Evolutionary conservation across 768 basidiomycete species (phyloP).

Genomic region (Piloderma croceum): DNA sequence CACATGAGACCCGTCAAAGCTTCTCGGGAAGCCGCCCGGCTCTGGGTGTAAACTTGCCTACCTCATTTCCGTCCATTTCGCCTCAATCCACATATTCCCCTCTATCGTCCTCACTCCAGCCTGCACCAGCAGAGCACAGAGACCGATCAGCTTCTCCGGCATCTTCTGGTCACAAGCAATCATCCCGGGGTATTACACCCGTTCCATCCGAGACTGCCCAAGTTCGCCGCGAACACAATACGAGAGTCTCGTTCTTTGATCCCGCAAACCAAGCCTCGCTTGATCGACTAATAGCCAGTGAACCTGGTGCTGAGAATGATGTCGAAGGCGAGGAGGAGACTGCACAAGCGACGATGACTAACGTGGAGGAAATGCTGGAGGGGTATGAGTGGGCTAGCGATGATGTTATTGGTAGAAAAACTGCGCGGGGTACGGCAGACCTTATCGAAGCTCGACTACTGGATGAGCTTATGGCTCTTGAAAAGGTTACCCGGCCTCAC

Average conservation of each 20-base stretch:
- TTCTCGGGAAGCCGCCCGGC: no score
- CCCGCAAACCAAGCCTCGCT: slow-evolving; percentile 68
- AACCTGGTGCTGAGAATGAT: slow-evolving; percentile 27
- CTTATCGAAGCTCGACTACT: slow-evolving; percentile 85
- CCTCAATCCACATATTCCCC: no score
- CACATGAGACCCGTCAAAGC: no score
- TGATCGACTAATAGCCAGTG: slow-evolving; percentile 58
- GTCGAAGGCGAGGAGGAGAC: slow-evolving; percentile 63
- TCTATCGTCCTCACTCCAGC: no score
- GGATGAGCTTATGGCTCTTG: slow-evolving; percentile 88
- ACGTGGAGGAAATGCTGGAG: slow-evolving; percentile 97
- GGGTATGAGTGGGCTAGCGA: slow-evolving; percentile 96
- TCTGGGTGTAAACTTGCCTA: no score
- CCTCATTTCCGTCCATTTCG: no score
- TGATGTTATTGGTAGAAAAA: slow-evolving; percentile 61
- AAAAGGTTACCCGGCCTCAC: slow-evolving; percentile 63
- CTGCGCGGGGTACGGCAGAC: slow-evolving; percentile 72
- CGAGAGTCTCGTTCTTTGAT: slow-evolving; percentile 79
- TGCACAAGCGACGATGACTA: slow-evolving; percentile 76
- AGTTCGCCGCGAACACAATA: slow-evolving; percentile 55
- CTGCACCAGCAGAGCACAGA: no score
- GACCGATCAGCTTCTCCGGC: no score
- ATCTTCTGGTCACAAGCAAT: no score
- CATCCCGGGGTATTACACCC: no score
- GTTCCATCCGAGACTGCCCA: no score